Conservation (phyloP, 1,284 basidiomycete species). For the Ganoderma sp. region DNA sequence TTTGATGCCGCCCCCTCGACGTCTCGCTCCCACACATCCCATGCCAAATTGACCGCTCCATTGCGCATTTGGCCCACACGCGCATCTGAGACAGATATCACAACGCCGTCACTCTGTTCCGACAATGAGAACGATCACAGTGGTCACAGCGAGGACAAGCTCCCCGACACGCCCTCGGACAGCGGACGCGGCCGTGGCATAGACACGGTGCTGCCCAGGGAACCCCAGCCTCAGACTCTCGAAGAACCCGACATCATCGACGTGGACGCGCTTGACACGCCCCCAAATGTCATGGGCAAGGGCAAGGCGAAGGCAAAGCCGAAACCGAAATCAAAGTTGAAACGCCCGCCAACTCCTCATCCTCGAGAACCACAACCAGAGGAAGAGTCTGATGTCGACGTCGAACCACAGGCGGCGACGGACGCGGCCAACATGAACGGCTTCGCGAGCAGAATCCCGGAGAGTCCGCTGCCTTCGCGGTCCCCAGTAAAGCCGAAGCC, state of each 20-base stretch:
- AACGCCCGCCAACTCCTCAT: background rate
- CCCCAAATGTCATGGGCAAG: conserved; percentile 13
- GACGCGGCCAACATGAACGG: conserved; percentile 38
- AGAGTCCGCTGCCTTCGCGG: conserved; percentile 61
- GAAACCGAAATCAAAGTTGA: background rate
- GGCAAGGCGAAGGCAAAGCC: background rate
- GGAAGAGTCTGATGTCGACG: background rate
- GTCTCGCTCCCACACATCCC: conserved; percentile 22
- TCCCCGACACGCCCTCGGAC: conserved; percentile 33
- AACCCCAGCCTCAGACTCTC: conserved; percentile 13
- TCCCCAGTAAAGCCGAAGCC: conserved; percentile 63
- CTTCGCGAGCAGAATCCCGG: conserved; percentile 63
- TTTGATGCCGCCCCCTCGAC: conserved; percentile 12
- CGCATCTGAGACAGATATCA: conserved; percentile 39
- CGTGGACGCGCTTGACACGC: conserved; percentile 32
- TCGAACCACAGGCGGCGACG: background rate
- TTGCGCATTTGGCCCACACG: conserved; percentile 38
- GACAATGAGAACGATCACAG: conserved; percentile 54
- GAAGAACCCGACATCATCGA: conserved; percentile 33
- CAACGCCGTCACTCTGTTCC: conserved; percentile 72
- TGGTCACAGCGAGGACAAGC: conserved; percentile 49
- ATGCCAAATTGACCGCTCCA: conserved; percentile 9
- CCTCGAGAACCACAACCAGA: background rate
- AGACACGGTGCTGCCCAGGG: conserved; percentile 9
- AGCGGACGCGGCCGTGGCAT: conserved; percentile 17